Evolutionary conservation across 768 basidiomycete species (phyloP).

Genomic region (Botryobasidium botryosum): DNA sequence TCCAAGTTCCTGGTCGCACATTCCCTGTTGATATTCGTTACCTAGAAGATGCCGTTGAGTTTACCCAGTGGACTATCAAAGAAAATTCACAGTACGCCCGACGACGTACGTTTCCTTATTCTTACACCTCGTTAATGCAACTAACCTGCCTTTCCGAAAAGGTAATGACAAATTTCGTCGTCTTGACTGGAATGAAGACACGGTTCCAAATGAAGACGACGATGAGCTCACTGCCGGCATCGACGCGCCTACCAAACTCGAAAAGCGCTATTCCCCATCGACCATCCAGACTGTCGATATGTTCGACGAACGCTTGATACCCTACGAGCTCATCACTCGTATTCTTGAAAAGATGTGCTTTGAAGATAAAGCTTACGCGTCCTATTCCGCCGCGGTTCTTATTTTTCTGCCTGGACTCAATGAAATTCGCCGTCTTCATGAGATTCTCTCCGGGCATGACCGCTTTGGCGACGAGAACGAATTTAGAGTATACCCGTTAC

Average conservation of each 20-base stretch:
- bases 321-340: conserved; percentile 75
- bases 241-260: conserved; percentile 33
- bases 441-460: conserved; percentile 59
- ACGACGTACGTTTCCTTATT: conserved; percentile 31
- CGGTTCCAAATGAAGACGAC: conserved; percentile 45
- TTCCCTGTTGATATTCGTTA: conserved; percentile 79
- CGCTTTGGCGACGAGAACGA: conserved; percentile 41
- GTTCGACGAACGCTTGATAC: conserved; percentile 75
- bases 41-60: conserved; percentile 83
- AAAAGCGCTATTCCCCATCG: conserved; percentile 61
- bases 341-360: conserved; percentile 76
- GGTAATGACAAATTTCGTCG: conserved; percentile 34
- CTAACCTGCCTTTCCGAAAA: conserved; percentile 44
- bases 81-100: conserved; percentile 71
- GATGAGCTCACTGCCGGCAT: conserved; percentile 30
- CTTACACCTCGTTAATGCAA: conserved; percentile 21
- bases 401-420: conserved; percentile 91
- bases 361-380: conserved; percentile 30
- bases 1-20: conserved; percentile 85
- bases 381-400: conserved; percentile 65
- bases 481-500: conserved; percentile 72
- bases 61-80: conserved; percentile 57
- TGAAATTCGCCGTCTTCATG: conserved; percentile 79
- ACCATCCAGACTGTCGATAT: conserved; percentile 69
- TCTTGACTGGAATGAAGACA: conserved; percentile 69